Base-by-base conservation (phyloP, 805 yeast species). In the Yamadazyma paraphyllophila region DNA sequence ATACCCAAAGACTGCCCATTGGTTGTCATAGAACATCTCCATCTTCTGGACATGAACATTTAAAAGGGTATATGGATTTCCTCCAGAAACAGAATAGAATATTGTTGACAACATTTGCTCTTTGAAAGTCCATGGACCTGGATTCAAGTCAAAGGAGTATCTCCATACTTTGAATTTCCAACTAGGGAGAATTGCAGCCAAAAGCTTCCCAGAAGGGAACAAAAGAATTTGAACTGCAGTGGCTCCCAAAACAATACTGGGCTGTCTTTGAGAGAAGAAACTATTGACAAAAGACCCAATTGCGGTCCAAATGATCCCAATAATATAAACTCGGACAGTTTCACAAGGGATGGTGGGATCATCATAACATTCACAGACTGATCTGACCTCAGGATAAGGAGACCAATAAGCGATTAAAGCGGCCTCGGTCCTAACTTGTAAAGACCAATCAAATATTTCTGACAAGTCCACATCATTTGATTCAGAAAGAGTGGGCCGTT, bases 321-420 rank as follows among this genome's bases (percentile, higher is more conserved):
- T 61, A 4, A 71, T 62, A 72, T 83, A 82, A 50, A 77, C 78
- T 37, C 85, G 66, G 41, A 77, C 50, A 4, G 85, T 80, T 47
- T 78, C 81, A 34, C 69, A 73, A 0, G 80, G 77, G 24, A 73
- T 50, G 3, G 50, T 41, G 0, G 75, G 74, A 46, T 81, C 82
- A 51, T 82, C 86, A 40, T 54, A 65, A 6, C 81, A 76, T n/a
- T 80, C 81, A 12, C 81, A 80, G 14, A 83, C 75, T 8, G 87
- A 81, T 26, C 87, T 63, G n/a, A 82, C 83, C 55, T 82, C 88
- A 1, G 85, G 83, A 51, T 81, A 81, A 4, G 85, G 84, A 3
- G 82, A 76, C 55, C 69, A 73, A 50, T 49, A 66, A 10, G 62
- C 65, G 7, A 61, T 62, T 36, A 77, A 54, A 25, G 67, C 69